phyloP scores from a whole-genome alignment of 2,329 filamentous ascomycete species.

The Paecilomyces formosus region DNA sequence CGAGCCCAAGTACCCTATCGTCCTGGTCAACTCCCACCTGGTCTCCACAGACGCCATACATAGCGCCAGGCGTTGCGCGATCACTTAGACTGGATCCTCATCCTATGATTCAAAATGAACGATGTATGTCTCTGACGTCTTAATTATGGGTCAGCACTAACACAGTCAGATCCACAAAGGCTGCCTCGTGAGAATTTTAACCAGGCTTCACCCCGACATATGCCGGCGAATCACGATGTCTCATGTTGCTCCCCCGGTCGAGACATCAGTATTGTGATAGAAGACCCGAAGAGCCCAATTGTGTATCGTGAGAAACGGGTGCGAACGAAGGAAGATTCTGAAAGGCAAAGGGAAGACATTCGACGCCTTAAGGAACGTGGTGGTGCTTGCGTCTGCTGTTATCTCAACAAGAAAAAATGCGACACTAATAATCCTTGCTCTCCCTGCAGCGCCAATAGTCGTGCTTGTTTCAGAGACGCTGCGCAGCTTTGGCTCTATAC shows the following conservation, averaged over 20 bases:
- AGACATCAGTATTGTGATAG: background rate
- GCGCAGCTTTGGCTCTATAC: slow-evolving; percentile 11
- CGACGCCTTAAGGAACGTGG: slow-evolving; percentile 14
- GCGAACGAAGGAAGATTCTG: slow-evolving; percentile 7
- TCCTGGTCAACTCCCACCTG: background rate
- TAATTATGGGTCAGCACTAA: background rate
- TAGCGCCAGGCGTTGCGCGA: background rate
- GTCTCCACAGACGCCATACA: background rate
- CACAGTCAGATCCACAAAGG: background rate
- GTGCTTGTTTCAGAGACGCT: slow-evolving; percentile 15
- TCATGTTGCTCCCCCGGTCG: background rate
- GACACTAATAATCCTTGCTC: slow-evolving; percentile 11
- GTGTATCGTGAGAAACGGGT: background rate
- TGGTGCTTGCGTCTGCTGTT: slow-evolving; percentile 22
- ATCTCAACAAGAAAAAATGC: slow-evolving; percentile 20
- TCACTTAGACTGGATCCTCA: background rate
- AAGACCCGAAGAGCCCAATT: background rate
- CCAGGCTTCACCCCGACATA: background rate
- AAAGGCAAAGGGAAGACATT: slow-evolving; percentile 10
- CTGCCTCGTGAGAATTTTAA: background rate
- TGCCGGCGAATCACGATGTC: background rate
- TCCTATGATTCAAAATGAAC: background rate
- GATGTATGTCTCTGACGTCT: background rate
- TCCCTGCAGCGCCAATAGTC: slow-evolving; percentile 8
- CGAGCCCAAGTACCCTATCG: background rate